A percentile compares a stretch with the other conserved stretches of the same genome.
Conservation (phyloP, 441 rosid genomes). For the Omphalea diandra region DNA sequence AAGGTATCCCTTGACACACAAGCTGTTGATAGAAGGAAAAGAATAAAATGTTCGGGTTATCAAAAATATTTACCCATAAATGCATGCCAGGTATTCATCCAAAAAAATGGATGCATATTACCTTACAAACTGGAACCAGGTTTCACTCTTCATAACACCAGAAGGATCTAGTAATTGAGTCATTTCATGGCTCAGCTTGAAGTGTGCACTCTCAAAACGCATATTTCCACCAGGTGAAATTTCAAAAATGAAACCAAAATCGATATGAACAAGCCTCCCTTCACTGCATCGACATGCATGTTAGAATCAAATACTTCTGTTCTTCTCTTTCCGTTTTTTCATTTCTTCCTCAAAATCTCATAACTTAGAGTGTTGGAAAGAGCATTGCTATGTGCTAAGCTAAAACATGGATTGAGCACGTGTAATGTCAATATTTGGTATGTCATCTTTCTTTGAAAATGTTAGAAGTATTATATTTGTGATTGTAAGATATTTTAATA, state of each 20-base stretch:
- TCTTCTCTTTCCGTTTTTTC: too few species aligned
- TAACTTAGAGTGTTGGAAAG: too few species aligned
- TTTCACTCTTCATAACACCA: conserved; percentile 92
- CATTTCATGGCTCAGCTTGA: conserved; percentile 99
- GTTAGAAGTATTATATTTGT: too few species aligned
- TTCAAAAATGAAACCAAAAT: conserved; percentile 96
- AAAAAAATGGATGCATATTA: conserved; percentile 21
- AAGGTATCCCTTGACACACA: conserved; percentile 91
- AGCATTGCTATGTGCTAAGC: too few species aligned
- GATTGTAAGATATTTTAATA: too few species aligned
- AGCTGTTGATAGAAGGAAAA: conserved; percentile 38
- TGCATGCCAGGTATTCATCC: not conserved
- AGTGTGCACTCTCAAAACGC: conserved; percentile 98
- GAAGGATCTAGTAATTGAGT: conserved; percentile 96
- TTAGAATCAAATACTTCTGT: not conserved
- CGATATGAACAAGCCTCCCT: conserved; percentile 97
- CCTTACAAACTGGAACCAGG: conserved; percentile 87
- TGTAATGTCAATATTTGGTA: too few species aligned
- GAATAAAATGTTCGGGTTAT: conserved; percentile 8
- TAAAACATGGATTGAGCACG: too few species aligned
- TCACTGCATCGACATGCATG: conserved; percentile 43
- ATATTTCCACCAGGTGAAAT: conserved; percentile 97
- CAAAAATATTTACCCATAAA: not conserved
- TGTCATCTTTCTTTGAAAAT: not conserved
- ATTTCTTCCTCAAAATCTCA: conserved; percentile 1